These are phyloP conservation scores for Microsporum ferrugineum DNA, from an alignment of 2,329 filamentous ascomycete genomes.

Conservation along the genomic window DNA sequence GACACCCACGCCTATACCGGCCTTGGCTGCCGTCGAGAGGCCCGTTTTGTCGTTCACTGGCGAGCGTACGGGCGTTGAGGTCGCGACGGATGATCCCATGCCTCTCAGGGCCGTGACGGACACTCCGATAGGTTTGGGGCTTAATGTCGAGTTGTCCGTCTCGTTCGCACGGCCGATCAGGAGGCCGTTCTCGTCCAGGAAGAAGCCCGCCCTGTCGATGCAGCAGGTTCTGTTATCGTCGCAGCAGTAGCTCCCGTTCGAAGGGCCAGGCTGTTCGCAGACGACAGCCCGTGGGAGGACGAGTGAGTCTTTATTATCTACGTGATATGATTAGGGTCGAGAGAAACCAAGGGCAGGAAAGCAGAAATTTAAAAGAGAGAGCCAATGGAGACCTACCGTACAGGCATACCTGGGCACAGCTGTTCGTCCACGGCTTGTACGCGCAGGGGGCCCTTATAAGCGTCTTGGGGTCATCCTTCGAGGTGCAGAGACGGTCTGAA, in stretches of 20 bases:
- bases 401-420: slow-evolving; percentile 1
- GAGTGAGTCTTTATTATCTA: not conserved
- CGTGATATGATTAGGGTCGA: not conserved
- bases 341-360: not conserved
- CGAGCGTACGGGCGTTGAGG: not conserved
- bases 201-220: not conserved
- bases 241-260: not conserved
- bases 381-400: not conserved
- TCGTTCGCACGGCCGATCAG: not conserved
- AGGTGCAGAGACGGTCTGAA: not conserved
- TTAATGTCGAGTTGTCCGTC: not conserved
- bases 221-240: slow-evolving; percentile 3
- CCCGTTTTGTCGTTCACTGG: not conserved
- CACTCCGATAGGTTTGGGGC: not conserved
- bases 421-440: slow-evolving; percentile 2
- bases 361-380: not conserved
- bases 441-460: slow-evolving; percentile 1
- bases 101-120: not conserved
- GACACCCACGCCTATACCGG: not conserved
- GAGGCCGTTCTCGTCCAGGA: not conserved
- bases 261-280: not conserved
- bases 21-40: not conserved
- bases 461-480: not conserved
- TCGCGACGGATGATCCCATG: not conserved
- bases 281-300: not conserved